phyloP scores from a whole-genome alignment of 2,329 filamentous ascomycete species.

The Aspergillus sp. region DNA sequence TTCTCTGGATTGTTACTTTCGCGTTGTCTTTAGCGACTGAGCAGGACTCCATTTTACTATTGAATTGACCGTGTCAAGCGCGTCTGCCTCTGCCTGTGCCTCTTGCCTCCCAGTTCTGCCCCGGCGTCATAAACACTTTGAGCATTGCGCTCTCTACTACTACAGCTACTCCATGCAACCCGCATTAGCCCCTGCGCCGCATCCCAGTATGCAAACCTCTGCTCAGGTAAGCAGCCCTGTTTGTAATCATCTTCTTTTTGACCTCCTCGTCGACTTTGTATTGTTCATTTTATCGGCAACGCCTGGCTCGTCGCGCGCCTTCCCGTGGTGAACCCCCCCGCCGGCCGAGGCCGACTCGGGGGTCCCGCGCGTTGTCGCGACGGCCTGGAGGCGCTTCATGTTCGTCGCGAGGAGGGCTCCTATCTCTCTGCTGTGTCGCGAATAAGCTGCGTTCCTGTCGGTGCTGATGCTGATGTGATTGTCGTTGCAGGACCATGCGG shows the following conservation, averaged over 20 bases:
- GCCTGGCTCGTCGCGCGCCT: too few relatives aligned
- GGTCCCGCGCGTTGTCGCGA: background rate
- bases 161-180: conserved; percentile 33
- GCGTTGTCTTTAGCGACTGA: background rate
- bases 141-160: background rate
- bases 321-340: too few relatives aligned
- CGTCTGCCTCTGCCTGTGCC: too few relatives aligned
- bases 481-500: conserved; percentile 33
- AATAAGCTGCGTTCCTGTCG: background rate
- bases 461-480: conserved; percentile 4
- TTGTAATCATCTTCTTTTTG: conserved; percentile 26
- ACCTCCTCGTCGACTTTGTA: too few relatives aligned
- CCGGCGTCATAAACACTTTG: too few relatives aligned
- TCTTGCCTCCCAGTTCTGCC: too few relatives aligned
- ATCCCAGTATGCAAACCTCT: conserved; percentile 41
- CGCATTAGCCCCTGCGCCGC: conserved; percentile 41
- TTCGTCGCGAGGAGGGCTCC: conserved; percentile 6
- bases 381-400: background rate
- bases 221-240: conserved; percentile 47
- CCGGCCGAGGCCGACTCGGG: background rate
- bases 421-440: background rate
- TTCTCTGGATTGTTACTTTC: conserved; percentile 13
- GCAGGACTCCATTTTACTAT: too few relatives aligned
- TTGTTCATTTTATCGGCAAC: too few relatives aligned
- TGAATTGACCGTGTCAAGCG: too few relatives aligned